Evolutionary conservation across 1,284 basidiomycete genomes (phyloP), one percentile per base, ranked within the genome.

Genomic region (Rhodotorula glutinis): DNA sequence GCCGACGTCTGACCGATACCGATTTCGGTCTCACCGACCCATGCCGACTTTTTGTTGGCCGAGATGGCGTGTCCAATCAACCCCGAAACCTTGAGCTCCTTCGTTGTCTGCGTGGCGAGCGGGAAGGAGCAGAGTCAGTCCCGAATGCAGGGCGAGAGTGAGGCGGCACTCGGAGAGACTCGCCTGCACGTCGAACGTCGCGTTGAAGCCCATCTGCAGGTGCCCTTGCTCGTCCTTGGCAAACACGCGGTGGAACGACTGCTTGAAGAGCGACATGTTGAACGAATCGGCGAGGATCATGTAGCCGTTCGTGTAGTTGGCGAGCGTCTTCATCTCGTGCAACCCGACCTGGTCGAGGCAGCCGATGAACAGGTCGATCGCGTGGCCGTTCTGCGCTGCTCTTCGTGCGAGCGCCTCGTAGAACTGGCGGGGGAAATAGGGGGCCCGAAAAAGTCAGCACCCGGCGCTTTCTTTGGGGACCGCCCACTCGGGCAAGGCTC

Each of bases 1-100:
- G 94, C 95, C n/a, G 93, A 97, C 1, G 95, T 99, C 78, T 95
- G 91, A 33, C 94, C 95, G 71, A 99, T 96, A 78, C 95, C 96
- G 70, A 98, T 98, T 80, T 99, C 96, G 2, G 96, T 98, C 82
- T 99, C 96, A 70, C 95, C 95, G 40, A 99, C 96, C 75, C 92
- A 97, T 0, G 87, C 87, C 0, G 92, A 93, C 80, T 98, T 98
- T 81, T 98, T 98, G 76, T 90, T 93, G 53, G 92, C 91, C 53
- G 93, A 97, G 79, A 97, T 94, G 56, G 91, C 93, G 76, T 98
- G 96, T 2, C 95, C 94, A 72, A 98, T 99, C 62, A 98, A 85
- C 58, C 96, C 96, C 4, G 95, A 98, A 9, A 99, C 93, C 80
- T 95, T 96, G 76, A 99, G 86, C 80, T 98, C 96, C 82, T 98